Percentiles rank a stretch among this genome's conserved stretches.
These are phyloP conservation scores for Boletellus dicymbophilus DNA, from an alignment of 1,284 basidiomycete genomes.

Conservation along the genomic window DNA sequence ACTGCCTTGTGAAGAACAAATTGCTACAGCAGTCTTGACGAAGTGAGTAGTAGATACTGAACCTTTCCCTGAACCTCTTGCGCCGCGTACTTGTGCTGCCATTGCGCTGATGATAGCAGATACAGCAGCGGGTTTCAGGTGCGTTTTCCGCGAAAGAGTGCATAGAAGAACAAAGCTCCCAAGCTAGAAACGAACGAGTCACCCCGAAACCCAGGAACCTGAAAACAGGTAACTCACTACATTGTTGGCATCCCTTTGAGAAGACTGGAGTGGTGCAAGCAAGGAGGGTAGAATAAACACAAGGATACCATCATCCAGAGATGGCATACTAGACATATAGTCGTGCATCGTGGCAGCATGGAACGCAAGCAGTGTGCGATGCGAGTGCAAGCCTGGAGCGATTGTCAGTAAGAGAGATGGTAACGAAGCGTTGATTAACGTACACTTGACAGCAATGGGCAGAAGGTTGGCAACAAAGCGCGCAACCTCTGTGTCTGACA, in stretches of 20 bases:
- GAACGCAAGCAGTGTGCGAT: slow-evolving; percentile 83
- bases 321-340: slow-evolving; percentile 61
- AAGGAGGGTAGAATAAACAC: slow-evolving; percentile 65
- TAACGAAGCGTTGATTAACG: slow-evolving; percentile 7
- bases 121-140: slow-evolving; percentile 55
- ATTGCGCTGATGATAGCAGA: slow-evolving; percentile 59
- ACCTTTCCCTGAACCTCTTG: slow-evolving; percentile 20
- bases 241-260: slow-evolving; percentile 44
- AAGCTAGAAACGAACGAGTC: slow-evolving; percentile 45
- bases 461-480: slow-evolving; percentile 70
- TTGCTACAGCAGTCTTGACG: slow-evolving; percentile 30
- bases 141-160: slow-evolving; percentile 63
- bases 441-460: slow-evolving; percentile 57
- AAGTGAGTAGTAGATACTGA: slow-evolving; percentile 18
- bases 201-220: not conserved
- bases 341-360: slow-evolving; percentile 84
- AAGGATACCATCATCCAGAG: slow-evolving; percentile 62
- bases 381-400: slow-evolving; percentile 36
- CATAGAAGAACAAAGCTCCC: slow-evolving; percentile 72
- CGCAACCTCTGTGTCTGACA: slow-evolving; percentile 69
- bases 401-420: slow-evolving; percentile 6
- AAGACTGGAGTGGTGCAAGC: slow-evolving; percentile 54
- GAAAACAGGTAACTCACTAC: slow-evolving; percentile 44
- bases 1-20: slow-evolving; percentile 29
- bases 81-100: slow-evolving; percentile 44